Percentiles rank a stretch among this genome's conserved stretches.
Conservation (phyloP, 495 filamentous ascomycete species). For the Aspergillus heteromorphus region DNA sequence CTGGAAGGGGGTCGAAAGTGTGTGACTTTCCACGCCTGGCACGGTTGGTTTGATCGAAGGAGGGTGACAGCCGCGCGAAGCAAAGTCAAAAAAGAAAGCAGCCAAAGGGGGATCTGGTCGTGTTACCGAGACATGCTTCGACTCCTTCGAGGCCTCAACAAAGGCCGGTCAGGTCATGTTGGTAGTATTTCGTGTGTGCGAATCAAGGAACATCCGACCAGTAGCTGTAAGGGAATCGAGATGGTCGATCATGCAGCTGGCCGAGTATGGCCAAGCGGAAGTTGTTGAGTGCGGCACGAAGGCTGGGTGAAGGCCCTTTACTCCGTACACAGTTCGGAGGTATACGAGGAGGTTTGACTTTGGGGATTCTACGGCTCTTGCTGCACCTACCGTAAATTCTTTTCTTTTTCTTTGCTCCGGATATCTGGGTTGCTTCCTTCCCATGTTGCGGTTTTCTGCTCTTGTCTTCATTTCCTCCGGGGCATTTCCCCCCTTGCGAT, state of each 20-base stretch:
- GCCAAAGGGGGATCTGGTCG: not conserved
- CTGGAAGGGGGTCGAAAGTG: not conserved
- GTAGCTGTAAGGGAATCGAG: conserved; percentile 1
- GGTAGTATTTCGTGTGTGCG: not conserved
- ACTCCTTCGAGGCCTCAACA: not conserved
- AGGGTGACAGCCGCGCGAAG: conserved; percentile 4
- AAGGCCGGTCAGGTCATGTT: not conserved
- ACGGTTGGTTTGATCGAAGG: not conserved
- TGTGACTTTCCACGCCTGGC: not conserved
- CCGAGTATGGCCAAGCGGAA: not conserved
- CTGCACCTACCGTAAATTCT: not conserved
- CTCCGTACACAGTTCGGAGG: not conserved
- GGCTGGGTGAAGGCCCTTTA: not conserved
- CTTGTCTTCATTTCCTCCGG: too few species aligned
- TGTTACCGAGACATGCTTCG: not conserved
- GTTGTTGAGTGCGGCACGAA: not conserved
- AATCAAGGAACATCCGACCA: not conserved
- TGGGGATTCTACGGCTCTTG: not conserved
- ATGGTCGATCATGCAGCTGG: conserved; percentile 12
- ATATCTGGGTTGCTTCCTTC: too few species aligned
- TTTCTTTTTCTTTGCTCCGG: not conserved
- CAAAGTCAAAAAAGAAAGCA: not conserved
- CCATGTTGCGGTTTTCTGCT: too few species aligned
- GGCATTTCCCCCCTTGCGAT: not conserved
- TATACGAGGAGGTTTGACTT: not conserved